Base-by-base conservation (phyloP, 2,329 filamentous ascomycete genomes). In the Fusarium avenaceum region DNA sequence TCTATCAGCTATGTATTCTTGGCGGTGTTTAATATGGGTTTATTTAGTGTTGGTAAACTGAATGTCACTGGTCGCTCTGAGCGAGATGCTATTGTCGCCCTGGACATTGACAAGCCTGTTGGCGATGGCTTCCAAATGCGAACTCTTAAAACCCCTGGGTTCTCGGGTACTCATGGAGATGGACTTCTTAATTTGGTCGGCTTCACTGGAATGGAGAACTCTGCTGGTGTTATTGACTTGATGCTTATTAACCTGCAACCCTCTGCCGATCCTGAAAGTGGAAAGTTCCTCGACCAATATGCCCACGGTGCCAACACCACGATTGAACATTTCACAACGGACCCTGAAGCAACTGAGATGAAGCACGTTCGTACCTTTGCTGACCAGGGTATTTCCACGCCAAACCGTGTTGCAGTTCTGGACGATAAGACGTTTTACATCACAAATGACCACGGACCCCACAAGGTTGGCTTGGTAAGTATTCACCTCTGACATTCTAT, bases 21-120 rank as follows among this genome's bases (percentile, higher is more conserved):
- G 19, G 4, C 7, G 13, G n/a, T 2, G 17, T 10, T 20, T 57
- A 4, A 62, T 15, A 6, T 24, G 3, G 2, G 7, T 7, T 0
- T 17, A 74, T 8, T 0, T 17, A 74, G 72, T 33, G 42, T 67
- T 17, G 72, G 32, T 1, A 26, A 40, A 11, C 61, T 75, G 7
- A 78, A 80, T 44, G 30, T 70, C 15, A 72, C 73, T 0, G 76
- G 66, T 0, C 76, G 76, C 4, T 76, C 78, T 1, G 58, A 67
- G 4, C 64, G 59, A 17, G 79, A 80, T 56, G 73, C 75, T 6
- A 52, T 80, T 17, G 56, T 79, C 4, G 75, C 69, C 4, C 22
- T 80, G 11, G 70, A 80, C 20, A 70, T 80, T 17, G 78, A 80
- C 49, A 73, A 71, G 33, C 73, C 73, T 3, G 20, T 35, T 14